phyloP scores from a whole-genome alignment of 371 early-diverging fungal species.

The Mucor racemosus region DNA sequence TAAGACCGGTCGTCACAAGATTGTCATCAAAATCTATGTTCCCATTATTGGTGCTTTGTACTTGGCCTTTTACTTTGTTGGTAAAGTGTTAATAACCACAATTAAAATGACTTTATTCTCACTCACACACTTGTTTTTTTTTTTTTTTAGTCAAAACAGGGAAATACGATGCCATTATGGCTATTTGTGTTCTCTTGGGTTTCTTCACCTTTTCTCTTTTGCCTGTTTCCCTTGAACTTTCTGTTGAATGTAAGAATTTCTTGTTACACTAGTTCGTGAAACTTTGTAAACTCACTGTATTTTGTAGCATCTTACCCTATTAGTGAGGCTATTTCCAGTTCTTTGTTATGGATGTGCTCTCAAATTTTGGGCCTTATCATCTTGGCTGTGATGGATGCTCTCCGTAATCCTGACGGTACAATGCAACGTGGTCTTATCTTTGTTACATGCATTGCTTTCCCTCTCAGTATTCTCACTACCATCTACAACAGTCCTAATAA shows the following conservation, averaged over 20 bases:
- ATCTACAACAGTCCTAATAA: constrained; percentile 46
- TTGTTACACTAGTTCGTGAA: not conserved
- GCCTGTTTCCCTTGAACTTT: constrained; percentile 50
- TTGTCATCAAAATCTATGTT: constrained; percentile 46
- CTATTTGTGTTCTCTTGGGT: constrained; percentile 38
- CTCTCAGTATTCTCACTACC: constrained; percentile 30
- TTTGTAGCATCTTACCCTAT: constrained; percentile 46
- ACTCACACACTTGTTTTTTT: too few species aligned
- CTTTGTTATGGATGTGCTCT: constrained; percentile 47
- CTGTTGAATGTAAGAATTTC: constrained; percentile 48
- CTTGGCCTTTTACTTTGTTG: constrained; percentile 56
- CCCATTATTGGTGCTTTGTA: constrained; percentile 56
- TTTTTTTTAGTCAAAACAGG: constrained; percentile 39
- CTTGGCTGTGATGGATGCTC: constrained; percentile 40
- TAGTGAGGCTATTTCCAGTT: constrained; percentile 49
- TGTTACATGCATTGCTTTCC: constrained; percentile 36
- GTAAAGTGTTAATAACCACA: constrained; percentile 22
- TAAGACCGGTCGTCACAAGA: constrained; percentile 52
- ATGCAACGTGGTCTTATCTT: constrained; percentile 42
- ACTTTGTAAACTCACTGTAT: not conserved
- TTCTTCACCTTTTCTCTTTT: constrained; percentile 48
- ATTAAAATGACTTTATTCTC: not conserved
- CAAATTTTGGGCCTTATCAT: constrained; percentile 45
- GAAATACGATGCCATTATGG: constrained; percentile 29
- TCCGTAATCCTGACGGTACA: constrained; percentile 38